These are phyloP conservation scores for Apophysomyces ossiformis DNA, from an alignment of 371 early-diverging fungal species.

Conservation along the genomic window DNA sequence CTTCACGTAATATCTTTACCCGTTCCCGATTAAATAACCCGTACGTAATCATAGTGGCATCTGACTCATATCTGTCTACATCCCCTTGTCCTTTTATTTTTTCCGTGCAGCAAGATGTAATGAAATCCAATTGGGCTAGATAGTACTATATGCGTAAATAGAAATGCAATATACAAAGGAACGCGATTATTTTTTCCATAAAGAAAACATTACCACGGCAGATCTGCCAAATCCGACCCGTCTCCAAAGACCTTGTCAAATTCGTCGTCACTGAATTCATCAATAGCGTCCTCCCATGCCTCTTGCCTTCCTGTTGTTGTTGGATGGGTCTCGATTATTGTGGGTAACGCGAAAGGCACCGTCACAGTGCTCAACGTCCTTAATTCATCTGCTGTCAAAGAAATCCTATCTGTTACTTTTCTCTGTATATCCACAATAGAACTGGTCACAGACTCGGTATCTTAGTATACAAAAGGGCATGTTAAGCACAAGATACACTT, in stretches of 20 bases:
- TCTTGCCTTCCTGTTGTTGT: background rate
- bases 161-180: too few species aligned
- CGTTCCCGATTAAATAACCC: too few species aligned
- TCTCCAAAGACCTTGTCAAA: slow-evolving; percentile 44
- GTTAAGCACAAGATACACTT: too few species aligned
- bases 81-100: too few species aligned
- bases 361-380: background rate
- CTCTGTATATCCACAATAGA: background rate
- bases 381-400: background rate
- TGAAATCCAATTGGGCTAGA: too few species aligned
- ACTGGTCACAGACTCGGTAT: background rate
- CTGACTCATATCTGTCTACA: too few species aligned
- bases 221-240: slow-evolving; percentile 30
- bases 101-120: too few species aligned
- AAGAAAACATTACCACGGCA: slow-evolving; percentile 1
- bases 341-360: background rate
- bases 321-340: background rate
- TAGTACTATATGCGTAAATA: too few species aligned
- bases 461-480: background rate
- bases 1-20: background rate
- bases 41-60: too few species aligned
- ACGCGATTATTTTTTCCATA: too few species aligned
- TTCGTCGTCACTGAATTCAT: slow-evolving; percentile 27
- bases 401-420: slow-evolving; percentile 3
- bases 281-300: slow-evolving; percentile 11